These are phyloP conservation scores for Ophiosphaerella korrae DNA, from an alignment of 2,329 filamentous ascomycete species.

Conservation along the genomic window DNA sequence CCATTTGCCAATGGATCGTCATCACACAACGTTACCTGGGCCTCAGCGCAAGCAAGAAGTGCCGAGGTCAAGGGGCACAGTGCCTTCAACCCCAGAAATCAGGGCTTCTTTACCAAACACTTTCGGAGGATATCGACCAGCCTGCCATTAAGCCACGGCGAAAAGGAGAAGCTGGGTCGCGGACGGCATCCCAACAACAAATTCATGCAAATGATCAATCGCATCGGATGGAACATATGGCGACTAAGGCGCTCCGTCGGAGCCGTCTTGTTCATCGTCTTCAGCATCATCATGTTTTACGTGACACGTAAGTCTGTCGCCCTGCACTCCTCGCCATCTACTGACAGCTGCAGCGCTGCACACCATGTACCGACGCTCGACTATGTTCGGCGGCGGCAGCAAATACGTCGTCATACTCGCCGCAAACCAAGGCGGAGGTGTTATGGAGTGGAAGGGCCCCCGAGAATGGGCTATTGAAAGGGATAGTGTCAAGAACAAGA, in stretches of 20 bases:
- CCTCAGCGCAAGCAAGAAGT: constrained; percentile 78
- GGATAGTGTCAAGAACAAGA: constrained; percentile 95
- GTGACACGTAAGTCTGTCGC: constrained; percentile 68
- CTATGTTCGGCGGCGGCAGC: constrained; percentile 79
- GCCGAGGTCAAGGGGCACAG: constrained; percentile 75
- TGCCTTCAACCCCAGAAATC: constrained; percentile 78
- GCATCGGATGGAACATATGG: constrained; percentile 61
- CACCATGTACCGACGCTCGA: constrained; percentile 70
- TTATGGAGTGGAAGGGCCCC: constrained; percentile 99
- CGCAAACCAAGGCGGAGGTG: constrained; percentile 92
- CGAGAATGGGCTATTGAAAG: constrained; percentile 98
- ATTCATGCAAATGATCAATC: constrained; percentile 41
- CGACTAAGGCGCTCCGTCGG: constrained; percentile 69
- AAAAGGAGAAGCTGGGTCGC: constrained; percentile 77
- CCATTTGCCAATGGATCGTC: constrained; percentile 59
- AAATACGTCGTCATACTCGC: constrained; percentile 94
- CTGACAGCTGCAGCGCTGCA: constrained; percentile 56
- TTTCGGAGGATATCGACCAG: constrained; percentile 80
- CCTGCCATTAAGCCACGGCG: constrained; percentile 71
- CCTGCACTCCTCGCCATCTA: not conserved
- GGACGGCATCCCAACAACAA: constrained; percentile 53
- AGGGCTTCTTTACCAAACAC: constrained; percentile 86
- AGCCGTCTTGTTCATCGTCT: constrained; percentile 63
- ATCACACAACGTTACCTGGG: constrained; percentile 72
- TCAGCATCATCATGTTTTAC: constrained; percentile 70